Evolutionary conservation across 345 rosid species (phyloP).

Genomic region (Brassica rapa): DNA sequence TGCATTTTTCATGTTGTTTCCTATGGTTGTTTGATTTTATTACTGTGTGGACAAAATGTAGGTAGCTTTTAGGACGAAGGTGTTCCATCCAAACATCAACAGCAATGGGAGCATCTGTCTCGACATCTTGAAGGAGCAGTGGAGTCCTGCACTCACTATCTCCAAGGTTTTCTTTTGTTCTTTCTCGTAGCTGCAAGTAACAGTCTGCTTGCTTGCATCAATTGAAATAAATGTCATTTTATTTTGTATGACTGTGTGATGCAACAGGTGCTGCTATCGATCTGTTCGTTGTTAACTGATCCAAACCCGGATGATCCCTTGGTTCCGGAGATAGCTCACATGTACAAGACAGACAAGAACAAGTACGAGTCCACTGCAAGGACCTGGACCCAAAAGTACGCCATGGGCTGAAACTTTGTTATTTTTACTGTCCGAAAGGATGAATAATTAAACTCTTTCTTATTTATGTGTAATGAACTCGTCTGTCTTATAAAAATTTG

Average conservation of each 20-base stretch:
- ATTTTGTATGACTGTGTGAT: not conserved
- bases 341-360: constrained; percentile 93
- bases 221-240: not conserved
- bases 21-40: not conserved
- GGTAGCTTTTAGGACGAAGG: constrained; percentile 97
- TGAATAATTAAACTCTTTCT: constrained; percentile 30
- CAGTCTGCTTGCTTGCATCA: not conserved
- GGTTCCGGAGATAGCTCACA: constrained; percentile 96
- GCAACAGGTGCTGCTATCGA: constrained; percentile 80
- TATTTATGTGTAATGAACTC: constrained; percentile 39
- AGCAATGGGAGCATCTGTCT: constrained; percentile 98
- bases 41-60: constrained; percentile 20
- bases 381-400: constrained; percentile 99
- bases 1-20: not conserved
- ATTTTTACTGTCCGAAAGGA: not conserved
- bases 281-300: constrained; percentile 92
- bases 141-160: constrained; percentile 96
- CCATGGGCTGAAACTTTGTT: constrained; percentile 65
- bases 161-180: constrained; percentile 61
- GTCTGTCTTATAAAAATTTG: constrained; percentile 24
- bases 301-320: constrained; percentile 96
- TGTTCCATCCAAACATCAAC: constrained; percentile 90
- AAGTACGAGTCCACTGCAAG: constrained; percentile 94
- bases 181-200: constrained; percentile 2
- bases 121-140: constrained; percentile 96